Evolutionary conservation across 768 basidiomycete genomes (phyloP).

Genomic region (Leccinellum rugosiceps): DNA sequence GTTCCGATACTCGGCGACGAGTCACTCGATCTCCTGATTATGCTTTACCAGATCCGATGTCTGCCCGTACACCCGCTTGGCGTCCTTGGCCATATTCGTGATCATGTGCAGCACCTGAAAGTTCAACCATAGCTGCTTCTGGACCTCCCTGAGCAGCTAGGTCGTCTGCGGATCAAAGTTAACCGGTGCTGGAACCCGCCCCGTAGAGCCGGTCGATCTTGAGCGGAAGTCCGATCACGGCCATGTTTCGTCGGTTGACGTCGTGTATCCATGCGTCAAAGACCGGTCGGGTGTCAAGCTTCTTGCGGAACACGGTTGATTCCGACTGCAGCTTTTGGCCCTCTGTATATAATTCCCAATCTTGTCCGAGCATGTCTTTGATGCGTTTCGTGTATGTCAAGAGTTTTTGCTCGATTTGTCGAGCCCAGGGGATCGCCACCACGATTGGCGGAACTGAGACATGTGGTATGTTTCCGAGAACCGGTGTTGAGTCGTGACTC

Average conservation of each 20-base stretch:
- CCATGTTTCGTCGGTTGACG: constrained; percentile 69
- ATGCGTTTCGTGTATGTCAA: constrained; percentile 98
- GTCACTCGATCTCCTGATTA: too few relatives aligned
- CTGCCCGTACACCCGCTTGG: too few relatives aligned
- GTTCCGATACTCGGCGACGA: too few relatives aligned
- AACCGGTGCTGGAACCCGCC: constrained; percentile 82
- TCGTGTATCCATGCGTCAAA: constrained; percentile 95
- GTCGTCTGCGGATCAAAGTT: too few relatives aligned
- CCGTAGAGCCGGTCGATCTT: constrained; percentile 69
- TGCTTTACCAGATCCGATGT: too few relatives aligned
- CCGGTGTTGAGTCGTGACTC: constrained; percentile 55
- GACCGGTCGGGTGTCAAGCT: constrained; percentile 57
- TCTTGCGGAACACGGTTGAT: constrained; percentile 80
- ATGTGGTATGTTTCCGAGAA: constrained; percentile 95
- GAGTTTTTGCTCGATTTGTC: constrained; percentile 82
- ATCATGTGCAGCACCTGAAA: too few relatives aligned
- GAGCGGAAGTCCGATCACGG: constrained; percentile 86
- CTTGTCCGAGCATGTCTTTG: constrained; percentile 95
- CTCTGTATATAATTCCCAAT: constrained; percentile 99
- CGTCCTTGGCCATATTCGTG: too few relatives aligned
- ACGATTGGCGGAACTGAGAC: constrained; percentile 96
- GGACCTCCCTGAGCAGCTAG: too few relatives aligned
- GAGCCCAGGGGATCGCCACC: constrained; percentile 93
- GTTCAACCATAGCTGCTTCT: too few relatives aligned
- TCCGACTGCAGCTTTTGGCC: constrained; percentile 96